Base-by-base conservation (phyloP, 2,329 filamentous ascomycete species). In the Fusarium sp. region DNA sequence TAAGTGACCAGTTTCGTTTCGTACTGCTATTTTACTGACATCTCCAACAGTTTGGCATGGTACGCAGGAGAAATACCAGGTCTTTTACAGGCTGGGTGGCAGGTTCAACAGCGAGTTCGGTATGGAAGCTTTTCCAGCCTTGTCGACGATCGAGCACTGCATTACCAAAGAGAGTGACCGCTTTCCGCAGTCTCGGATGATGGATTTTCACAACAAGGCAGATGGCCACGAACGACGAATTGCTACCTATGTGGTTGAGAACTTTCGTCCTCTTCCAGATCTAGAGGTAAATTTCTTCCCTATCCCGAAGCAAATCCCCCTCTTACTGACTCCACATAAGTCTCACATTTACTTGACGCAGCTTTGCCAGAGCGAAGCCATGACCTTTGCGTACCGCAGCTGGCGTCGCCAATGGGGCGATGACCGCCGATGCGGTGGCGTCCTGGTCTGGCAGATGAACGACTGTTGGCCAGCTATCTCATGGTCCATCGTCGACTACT, bases 351-450 rank as follows among this genome's bases (percentile, higher is more conserved):
- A 60, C 5, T 23, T 60, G 3, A 56, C 58, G 16, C 58, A 60
- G 19, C 19, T 60, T 11, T 60, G 58, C 7, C 58, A 60, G 10
- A 60, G 58, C n/a, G 58, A 60, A 27, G 58, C 58, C 19, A 60
- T 60, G 48, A 60, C 29, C 9, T 41, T 16, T 42, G 58, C 58
- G 8, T 60, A 60, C 23, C 48, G 58, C 11, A 41, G 35, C 11
- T 60, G 58, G 58, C 58, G 48, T 42, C 58, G 58, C 10, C 58
- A 60, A 35, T 60, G 58, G 58, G 58, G 58, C 10, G 35, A 56
- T 29, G 29, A 42, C 14, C 58, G 58, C 10, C 48, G 48, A 15
- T 60, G 58, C 9, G 58, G 58, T 3, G 58, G 58, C 4, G 48
- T 60, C 9, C 29, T 60, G 15, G 58, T 60, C 15, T 60, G 58